A percentile compares a stretch with the other conserved stretches of the same genome.
phyloP scores from a whole-genome alignment of 1,284 basidiomycete species.

The Rhodotorula sp. region DNA sequence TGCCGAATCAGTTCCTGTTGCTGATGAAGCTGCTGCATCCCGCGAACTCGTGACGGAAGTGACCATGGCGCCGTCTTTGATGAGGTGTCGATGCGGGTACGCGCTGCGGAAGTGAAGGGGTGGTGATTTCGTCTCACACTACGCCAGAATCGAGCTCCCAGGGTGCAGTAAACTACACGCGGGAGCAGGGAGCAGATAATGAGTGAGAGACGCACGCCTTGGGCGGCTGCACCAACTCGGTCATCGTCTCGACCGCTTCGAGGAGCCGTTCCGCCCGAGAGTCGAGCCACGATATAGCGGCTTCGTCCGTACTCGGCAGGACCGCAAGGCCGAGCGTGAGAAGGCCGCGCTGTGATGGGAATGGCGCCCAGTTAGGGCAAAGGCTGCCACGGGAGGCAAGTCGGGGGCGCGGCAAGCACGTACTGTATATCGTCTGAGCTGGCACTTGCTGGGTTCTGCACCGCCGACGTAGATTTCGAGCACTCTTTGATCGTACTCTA shows the following conservation, averaged over 20 bases:
- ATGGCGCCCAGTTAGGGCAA: not conserved
- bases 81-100: slow-evolving; percentile 21
- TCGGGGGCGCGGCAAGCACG: not conserved
- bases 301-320: not conserved
- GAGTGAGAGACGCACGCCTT: slow-evolving; percentile 2
- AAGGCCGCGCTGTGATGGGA: slow-evolving; percentile 9
- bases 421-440: slow-evolving; percentile 15
- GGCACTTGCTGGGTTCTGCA: not conserved
- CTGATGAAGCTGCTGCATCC: too few species aligned
- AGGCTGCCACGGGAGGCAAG: not conserved
- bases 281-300: slow-evolving; percentile 10
- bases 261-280: slow-evolving; percentile 21
- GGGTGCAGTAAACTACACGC: too few species aligned
- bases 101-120: not conserved
- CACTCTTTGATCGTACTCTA: not conserved
- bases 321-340: slow-evolving; percentile 21
- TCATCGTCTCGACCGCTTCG: slow-evolving; percentile 29
- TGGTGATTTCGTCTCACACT: too few species aligned
- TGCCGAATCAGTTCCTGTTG: not conserved
- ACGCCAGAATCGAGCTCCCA: too few species aligned
- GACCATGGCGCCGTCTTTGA: slow-evolving; percentile 7
- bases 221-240: slow-evolving; percentile 10
- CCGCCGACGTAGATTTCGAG: slow-evolving; percentile 12
- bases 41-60: not conserved
- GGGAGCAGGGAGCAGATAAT: too few species aligned